phyloP scores from a whole-genome alignment of 2,329 filamentous ascomycete species.

The Claviceps sp. region DNA sequence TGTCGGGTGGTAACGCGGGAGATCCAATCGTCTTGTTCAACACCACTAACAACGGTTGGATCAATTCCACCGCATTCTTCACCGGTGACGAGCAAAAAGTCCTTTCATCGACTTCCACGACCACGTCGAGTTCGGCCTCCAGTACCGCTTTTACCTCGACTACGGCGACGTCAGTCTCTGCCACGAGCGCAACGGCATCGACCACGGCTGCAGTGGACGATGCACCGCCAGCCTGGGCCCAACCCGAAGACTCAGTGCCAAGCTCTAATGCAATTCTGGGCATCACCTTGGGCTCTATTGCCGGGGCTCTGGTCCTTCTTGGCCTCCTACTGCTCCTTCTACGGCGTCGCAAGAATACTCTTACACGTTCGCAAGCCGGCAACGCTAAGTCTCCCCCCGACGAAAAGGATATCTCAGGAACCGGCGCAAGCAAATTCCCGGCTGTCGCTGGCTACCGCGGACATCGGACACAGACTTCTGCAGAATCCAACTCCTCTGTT shows the following conservation, averaged over 20 bases:
- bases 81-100: constrained; percentile 29
- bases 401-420: constrained; percentile 43
- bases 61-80: constrained; percentile 55
- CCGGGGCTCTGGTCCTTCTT: constrained; percentile 59
- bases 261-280: constrained; percentile 53
- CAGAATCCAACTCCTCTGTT: constrained; percentile 48
- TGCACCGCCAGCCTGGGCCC: background rate
- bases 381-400: constrained; percentile 31
- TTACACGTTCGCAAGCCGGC: constrained; percentile 31
- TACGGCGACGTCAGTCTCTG: constrained; percentile 9
- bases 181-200: constrained; percentile 9
- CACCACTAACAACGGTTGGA: constrained; percentile 61
- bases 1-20: constrained; percentile 59
- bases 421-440: constrained; percentile 29
- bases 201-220: constrained; percentile 10
- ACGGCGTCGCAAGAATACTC: constrained; percentile 37
- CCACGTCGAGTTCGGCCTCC: constrained; percentile 16
- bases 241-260: constrained; percentile 14
- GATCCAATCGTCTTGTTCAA: constrained; percentile 68
- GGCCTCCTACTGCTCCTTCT: constrained; percentile 54
- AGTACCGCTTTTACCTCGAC: constrained; percentile 9
- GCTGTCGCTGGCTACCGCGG: constrained; percentile 29
- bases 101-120: constrained; percentile 18
- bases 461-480: constrained; percentile 39
- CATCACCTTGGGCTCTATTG: constrained; percentile 68